Base-by-base conservation (phyloP, 31 red algal species). In the Odonthalia washingtoniensis region DNA sequence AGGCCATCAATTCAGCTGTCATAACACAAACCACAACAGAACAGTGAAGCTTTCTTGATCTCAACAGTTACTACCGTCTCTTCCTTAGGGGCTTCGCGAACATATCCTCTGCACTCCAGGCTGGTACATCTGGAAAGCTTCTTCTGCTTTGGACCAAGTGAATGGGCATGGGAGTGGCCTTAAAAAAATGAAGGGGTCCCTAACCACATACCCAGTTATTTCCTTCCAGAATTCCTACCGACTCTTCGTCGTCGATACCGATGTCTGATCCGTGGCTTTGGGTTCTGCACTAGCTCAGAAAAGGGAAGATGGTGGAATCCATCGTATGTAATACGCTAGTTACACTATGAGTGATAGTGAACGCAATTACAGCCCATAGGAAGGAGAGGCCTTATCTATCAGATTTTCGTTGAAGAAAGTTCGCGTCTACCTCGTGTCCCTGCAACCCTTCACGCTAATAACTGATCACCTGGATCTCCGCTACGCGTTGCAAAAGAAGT, bases 321-420 rank as follows among this genome's bases (percentile, higher is more conserved):
- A 62, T 80, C 46, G 0, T 24, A n/a, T 80, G 16, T 44, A 80
- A 14, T 80, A 60, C 45, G 76, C 76, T 17, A 80, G 0, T 53
- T 0, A 24, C 0, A 80, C 76, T 14, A 80, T 80, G 40, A 80
- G 24, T 6, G 27, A 26, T 21, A 44, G 41, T 5, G 76, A 80
- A 35, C 4, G 45, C 3, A 80, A 57, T 27, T 57, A 80, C 37
- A 53, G 41, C n/a, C 45, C 28, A 30, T 57, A 28, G 26, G 76
- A 80, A 27, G 28, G 76, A 35, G 76, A 80, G 45, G 76, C 76
- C 26, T 44, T 80, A 4, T n/a, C 76, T 5, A 44, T 80, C 46
- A 80, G 46, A 3, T 80, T 80, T 24, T 38, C 46, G 2, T 32
- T 80, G 2, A 80, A 53, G 41, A 80, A 80, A 24, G 46, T 80